Base-by-base conservation (phyloP, 257 asterid species). In the Lavandula angustifolia region DNA sequence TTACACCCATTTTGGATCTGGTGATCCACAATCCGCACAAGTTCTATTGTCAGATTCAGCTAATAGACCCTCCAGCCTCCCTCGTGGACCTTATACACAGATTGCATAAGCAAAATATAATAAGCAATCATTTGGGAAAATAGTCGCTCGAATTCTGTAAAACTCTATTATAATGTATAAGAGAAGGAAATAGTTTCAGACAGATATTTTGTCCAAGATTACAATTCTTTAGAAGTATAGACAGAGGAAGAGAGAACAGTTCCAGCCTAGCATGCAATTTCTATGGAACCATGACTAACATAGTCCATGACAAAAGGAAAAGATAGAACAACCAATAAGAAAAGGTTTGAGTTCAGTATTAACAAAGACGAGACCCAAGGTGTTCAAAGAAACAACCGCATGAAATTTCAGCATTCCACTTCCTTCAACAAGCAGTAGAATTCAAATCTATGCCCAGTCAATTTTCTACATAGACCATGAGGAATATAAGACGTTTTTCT, bases 1-100 rank as follows among this genome's bases (percentile, higher is more conserved):
- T 84, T 84, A 91, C 98, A 86, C 94, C 98, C 98, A 91, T 78
- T 88, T 88, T 6, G 98, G 98, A 81, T 91, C 98, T 38, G 82
- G 84, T 43, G 96, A 72, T 66, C 94, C 96, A 73, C 98, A 91
- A 74, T 91, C 98, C 56, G 98, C 98, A 71, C 96, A 91, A 40
- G 60, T 64, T 75, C 70, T 64, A 68, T 91, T 91, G 51, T 87
- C 90, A 4, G 80, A 78, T 78, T 86, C 88, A 60, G 80, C 62
- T 75, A 81, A 65, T 64, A 91, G 69, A 68, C 66, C 53, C 76
- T 76, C 86, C 60, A 91, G 85, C 83, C 86, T 86, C 56, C 61
- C 73, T 51, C 71, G 83, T 68, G 98, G 78, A 84, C 84, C 96
- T 88, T 70, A 59, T 63, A 59, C 54, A 70, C 17, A 52, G 3